Base-by-base conservation (phyloP, 2,329 filamentous ascomycete genomes). In the Diaporthe destruens region DNA sequence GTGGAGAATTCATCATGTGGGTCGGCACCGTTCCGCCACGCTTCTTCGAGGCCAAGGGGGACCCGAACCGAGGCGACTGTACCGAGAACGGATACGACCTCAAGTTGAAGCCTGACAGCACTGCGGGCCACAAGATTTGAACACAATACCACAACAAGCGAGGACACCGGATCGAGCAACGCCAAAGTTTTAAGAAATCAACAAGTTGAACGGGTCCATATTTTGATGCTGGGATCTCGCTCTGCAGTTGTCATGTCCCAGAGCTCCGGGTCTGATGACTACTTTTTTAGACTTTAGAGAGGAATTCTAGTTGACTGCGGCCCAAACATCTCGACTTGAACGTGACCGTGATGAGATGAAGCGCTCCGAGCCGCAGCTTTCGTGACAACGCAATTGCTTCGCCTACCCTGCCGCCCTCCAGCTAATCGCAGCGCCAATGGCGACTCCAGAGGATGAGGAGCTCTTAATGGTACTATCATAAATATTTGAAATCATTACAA, bases 401-500 rank as follows among this genome's bases (percentile, higher is more conserved):
- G n/a, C 23, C 56, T 61, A 61, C 36, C 36, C 36, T 16, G 56
- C 56, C 36, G 56, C 56, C 56, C 36, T 12, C 9, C 34, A n/a
- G 3, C 56, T 36, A 20, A 59, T 59, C n/a, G 56, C 56, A 20
- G 56, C 56, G 7, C 56, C 56, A 23, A 23, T 59, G 7, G 36
- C 56, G 36, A 20, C 56, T 29, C 56, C 56, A 42, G 23, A 25
- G 36, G 36, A 44, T 36, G 36, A 44, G n/a, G 36, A 59, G 25
- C 11, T 20, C 34, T 59, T 59, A 36, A 59, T 59, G 23, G 12
- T 44, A 44, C 23, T 59, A 59, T 59, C 56, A 44, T 29, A 42
- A 29, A 59, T 36, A 44, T 59, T 59, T 59, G 56, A 36, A 20
- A 59, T 44, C 36, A 59, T 23, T 6, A 59, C 56, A 59, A 29